Evolutionary conservation across 768 basidiomycete species (phyloP).

Genomic region (Tricholoma flavovirens): DNA sequence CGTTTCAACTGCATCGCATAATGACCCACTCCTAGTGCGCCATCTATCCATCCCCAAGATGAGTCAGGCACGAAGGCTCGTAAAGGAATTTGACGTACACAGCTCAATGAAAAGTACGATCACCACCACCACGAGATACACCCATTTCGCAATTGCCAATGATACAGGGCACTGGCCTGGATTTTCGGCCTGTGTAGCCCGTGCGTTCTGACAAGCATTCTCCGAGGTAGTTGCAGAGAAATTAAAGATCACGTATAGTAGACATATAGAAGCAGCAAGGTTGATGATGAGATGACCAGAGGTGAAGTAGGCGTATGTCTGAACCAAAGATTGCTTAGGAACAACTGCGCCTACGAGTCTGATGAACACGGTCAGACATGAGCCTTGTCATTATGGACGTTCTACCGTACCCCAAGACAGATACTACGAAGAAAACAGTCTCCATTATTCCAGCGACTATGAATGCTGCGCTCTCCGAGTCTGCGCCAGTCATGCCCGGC

Average conservation of each 20-base stretch:
- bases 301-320: conserved; percentile 50
- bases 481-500: conserved; percentile 27
- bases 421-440: conserved; percentile 45
- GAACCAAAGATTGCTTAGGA: conserved; percentile 55
- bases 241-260: conserved; percentile 44
- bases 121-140: conserved; percentile 41
- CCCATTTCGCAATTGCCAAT: conserved; percentile 34
- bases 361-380: neutral
- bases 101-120: conserved; percentile 46
- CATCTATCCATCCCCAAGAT: conserved; percentile 32
- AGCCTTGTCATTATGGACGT: neutral
- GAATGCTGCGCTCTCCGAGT: conserved; percentile 40
- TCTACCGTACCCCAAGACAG: conserved; percentile 44
- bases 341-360: conserved; percentile 62
- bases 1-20: conserved; percentile 46
- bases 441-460: conserved; percentile 48
- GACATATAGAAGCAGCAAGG: conserved; percentile 44
- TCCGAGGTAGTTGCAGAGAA: conserved; percentile 37
- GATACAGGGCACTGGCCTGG: conserved; percentile 36
- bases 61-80: neutral
- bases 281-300: conserved; percentile 55
- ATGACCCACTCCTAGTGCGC: conserved; percentile 46
- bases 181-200: conserved; percentile 31
- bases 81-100: conserved; percentile 36
- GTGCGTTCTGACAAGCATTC: conserved; percentile 41